Conservation (phyloP, 139 green algal species). For the Micractinium sp. region DNA sequence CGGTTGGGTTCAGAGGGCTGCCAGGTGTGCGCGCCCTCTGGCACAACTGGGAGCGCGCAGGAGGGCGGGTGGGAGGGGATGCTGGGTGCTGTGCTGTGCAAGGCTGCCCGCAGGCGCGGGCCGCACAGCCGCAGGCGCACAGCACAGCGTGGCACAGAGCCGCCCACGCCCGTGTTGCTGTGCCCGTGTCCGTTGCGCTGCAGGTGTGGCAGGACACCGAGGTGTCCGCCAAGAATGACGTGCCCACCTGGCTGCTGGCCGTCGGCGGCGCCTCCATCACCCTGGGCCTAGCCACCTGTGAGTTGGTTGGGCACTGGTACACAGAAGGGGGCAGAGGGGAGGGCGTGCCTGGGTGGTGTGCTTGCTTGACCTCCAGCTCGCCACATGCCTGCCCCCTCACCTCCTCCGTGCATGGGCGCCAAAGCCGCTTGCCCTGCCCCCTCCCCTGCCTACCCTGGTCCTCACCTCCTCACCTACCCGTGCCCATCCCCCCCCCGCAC, state of each 20-base stretch:
- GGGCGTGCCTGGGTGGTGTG: conserved; percentile 23
- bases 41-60: too few species aligned
- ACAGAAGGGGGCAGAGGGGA: too few species aligned
- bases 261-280: conserved; percentile 79
- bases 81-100: too few species aligned
- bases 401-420: neutral
- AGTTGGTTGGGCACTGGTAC: neutral
- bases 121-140: too few species aligned
- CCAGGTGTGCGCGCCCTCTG: neutral
- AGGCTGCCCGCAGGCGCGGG: too few species aligned
- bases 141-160: too few species aligned
- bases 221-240: conserved; percentile 30
- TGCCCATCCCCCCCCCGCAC: neutral
- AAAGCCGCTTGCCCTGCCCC: neutral
- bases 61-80: too few species aligned
- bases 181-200: too few species aligned
- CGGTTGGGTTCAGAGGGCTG: neutral
- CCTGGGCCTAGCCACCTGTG: conserved; percentile 43
- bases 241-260: conserved; percentile 71
- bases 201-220: neutral
- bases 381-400: too few species aligned
- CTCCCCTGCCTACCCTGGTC: neutral
- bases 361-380: too few species aligned
- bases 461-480: neutral
- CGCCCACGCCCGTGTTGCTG: too few species aligned